These are phyloP conservation scores for Verticillium dahliae DNA, from an alignment of 2,329 filamentous ascomycete species.

Conservation along the genomic window DNA sequence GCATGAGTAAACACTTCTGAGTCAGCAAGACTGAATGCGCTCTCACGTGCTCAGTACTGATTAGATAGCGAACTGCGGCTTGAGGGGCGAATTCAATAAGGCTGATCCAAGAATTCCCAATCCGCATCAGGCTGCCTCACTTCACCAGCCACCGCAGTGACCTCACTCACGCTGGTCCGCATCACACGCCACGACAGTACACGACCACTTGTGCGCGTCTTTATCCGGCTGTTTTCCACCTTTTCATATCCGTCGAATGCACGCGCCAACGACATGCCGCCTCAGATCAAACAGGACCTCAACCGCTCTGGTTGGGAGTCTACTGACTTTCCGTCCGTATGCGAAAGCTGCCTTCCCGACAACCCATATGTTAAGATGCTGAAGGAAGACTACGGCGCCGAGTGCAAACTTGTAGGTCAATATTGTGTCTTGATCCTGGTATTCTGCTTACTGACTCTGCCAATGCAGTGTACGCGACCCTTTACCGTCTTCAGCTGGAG, in stretches of 20 bases:
- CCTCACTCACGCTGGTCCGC: background rate
- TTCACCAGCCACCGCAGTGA: background rate
- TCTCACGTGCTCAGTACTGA: background rate
- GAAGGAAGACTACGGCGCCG: slow-evolving; percentile 89
- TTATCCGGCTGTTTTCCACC: background rate
- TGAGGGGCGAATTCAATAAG: background rate
- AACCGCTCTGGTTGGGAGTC: slow-evolving; percentile 96
- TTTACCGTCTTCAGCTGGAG: slow-evolving; percentile 97
- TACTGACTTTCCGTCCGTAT: slow-evolving; percentile 82
- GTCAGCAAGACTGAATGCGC: background rate
- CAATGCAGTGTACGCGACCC: slow-evolving; percentile 68
- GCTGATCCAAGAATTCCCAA: background rate
- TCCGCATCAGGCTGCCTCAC: background rate
- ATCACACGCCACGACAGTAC: background rate
- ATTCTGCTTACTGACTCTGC: slow-evolving; percentile 11
- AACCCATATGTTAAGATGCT: slow-evolving; percentile 99
- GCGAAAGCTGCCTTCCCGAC: slow-evolving; percentile 88
- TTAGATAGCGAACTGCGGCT: background rate
- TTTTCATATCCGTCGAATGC: background rate
- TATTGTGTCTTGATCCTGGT: background rate
- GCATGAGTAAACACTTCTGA: background rate
- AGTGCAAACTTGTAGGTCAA: slow-evolving; percentile 59
- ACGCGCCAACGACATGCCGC: slow-evolving; percentile 51
- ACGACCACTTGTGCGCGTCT: background rate
- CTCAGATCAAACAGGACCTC: slow-evolving; percentile 92